Percentiles rank a stretch among this genome's conserved stretches.
These are phyloP conservation scores for Tardiomyces digboiensis DNA, from an alignment of 1,139 yeast genomes.

Conservation along the genomic window DNA sequence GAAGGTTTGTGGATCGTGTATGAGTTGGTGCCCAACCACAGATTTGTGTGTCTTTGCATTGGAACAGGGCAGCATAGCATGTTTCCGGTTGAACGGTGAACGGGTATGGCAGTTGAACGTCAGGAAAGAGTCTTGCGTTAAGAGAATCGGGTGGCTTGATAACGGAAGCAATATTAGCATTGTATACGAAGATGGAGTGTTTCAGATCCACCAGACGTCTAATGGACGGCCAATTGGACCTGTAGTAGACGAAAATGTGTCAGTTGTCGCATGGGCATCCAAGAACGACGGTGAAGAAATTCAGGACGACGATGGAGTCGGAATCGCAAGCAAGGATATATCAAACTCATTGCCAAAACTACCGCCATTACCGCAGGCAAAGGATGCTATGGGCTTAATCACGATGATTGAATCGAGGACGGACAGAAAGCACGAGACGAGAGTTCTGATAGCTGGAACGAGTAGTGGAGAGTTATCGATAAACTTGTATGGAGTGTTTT, in stretches of 20 bases:
- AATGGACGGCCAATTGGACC: neutral
- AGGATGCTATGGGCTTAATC: conserved; percentile 2
- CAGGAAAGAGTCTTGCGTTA: neutral
- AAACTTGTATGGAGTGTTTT: neutral
- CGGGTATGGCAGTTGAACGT: neutral
- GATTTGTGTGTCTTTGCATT: neutral
- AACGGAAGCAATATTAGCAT: neutral
- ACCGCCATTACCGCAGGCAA: conserved; percentile 2
- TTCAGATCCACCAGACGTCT: neutral
- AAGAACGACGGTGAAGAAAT: neutral
- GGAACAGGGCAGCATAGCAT: neutral
- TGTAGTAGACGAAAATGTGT: neutral
- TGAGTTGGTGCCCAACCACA: neutral
- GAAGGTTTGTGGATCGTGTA: neutral
- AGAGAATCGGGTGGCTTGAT: neutral
- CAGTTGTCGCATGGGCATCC: neutral
- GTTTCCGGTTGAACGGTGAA: neutral
- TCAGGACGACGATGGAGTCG: neutral
- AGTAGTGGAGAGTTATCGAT: conserved; percentile 2
- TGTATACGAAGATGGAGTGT: neutral
- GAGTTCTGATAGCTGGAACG: conserved; percentile 5
- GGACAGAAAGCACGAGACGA: conserved; percentile 12
- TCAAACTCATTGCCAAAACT: conserved; percentile 5
- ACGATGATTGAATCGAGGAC: conserved; percentile 10
- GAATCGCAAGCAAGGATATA: conserved; percentile 1